Evolutionary conservation across 768 basidiomycete species (phyloP), one percentile per base, ranked within the genome.

Genomic region (Galerina sulciceps): DNA sequence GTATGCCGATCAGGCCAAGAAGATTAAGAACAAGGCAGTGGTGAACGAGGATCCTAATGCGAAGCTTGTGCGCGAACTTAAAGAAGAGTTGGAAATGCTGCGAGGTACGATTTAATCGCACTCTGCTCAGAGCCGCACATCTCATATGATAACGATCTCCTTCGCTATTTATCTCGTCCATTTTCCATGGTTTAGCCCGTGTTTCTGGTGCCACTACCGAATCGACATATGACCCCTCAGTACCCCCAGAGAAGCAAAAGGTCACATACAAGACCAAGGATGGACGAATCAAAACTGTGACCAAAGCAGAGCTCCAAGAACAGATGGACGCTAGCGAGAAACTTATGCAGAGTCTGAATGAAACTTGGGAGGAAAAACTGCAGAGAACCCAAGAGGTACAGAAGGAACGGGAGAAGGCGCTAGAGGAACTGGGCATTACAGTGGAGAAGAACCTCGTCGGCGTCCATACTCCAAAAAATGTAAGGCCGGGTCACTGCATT

Each of bases 1-100:
- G 5, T 99, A 99, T 75, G 97, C 97, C 65, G 95, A 97, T 81
- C 94, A 94, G 72, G 96, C 96, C 35, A 99, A 99, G 89, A 96
- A 96, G 88, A 99, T 99, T 77, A 98, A 96, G 88, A 99, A 98
- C 76, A 96, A 98, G 79, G 96, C 97, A 14, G 87, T 99, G 58
- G 93, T 99, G 64, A 99, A 99, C 76, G 97, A 99, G 78, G 97
- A 99, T 83, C 97, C 97, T 34, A 99, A 98, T 68, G 96, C 96
- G 70, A 98, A 94, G 79, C 90, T 99, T 57, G 96, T 99, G 57
- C 89, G 96, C 47, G 96, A 99, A 75, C 90, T 99, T 73, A 99
- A 99, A 76, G 97, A 99, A 79, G 97, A 99, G 76, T 80, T 99
- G 43, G 93, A 96, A 71, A 81, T 91, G 77, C 89, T 98, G 45